phyloP scores from a whole-genome alignment of 2,329 filamentous ascomycete species.

The Incumbomyces delicatus region DNA sequence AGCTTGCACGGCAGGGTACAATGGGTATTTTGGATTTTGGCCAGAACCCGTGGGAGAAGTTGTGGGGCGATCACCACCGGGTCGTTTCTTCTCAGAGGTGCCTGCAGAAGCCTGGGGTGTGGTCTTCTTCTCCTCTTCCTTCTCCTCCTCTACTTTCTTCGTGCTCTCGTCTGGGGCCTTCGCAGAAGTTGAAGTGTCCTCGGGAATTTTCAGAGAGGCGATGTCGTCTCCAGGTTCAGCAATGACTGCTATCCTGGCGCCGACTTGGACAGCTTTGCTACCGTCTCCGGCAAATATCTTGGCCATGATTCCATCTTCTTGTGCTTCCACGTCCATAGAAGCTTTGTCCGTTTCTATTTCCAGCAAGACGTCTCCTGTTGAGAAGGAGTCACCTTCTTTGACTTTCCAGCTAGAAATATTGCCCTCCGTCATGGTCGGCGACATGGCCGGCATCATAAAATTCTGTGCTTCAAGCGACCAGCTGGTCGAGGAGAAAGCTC shows the following conservation, averaged over 20 bases:
- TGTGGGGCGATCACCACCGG: slow-evolving; percentile 14
- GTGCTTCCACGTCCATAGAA: slow-evolving; percentile 88
- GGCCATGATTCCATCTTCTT: slow-evolving; percentile 76
- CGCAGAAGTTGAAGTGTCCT: slow-evolving; percentile 43
- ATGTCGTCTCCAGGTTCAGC: slow-evolving; percentile 76
- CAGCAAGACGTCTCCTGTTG: slow-evolving; percentile 74
- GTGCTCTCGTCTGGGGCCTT: slow-evolving; percentile 17
- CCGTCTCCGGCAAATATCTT: slow-evolving; percentile 68
- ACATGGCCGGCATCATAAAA: slow-evolving; percentile 84
- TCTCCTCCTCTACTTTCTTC: slow-evolving; percentile 21
- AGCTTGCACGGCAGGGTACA: slow-evolving; percentile 68
- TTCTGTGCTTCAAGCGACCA: slow-evolving; percentile 60
- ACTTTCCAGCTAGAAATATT: slow-evolving; percentile 79
- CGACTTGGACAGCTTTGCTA: slow-evolving; percentile 67
- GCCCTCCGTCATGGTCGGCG: slow-evolving; percentile 88
- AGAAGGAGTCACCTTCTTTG: slow-evolving; percentile 73
- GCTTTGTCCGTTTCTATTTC: slow-evolving; percentile 94
- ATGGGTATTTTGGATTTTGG: slow-evolving; percentile 38
- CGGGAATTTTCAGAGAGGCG: slow-evolving; percentile 61
- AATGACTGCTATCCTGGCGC: slow-evolving; percentile 69
- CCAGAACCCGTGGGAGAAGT: slow-evolving; percentile 17
- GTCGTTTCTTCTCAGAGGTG: slow-evolving; percentile 15
- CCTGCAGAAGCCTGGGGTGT: slow-evolving; percentile 8
- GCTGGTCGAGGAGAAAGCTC: slow-evolving; percentile 14
- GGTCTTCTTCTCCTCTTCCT: slow-evolving; percentile 3